Evolutionary conservation across 2,329 filamentous ascomycete species (phyloP).

Genomic region (Neonectria neomacrospora): DNA sequence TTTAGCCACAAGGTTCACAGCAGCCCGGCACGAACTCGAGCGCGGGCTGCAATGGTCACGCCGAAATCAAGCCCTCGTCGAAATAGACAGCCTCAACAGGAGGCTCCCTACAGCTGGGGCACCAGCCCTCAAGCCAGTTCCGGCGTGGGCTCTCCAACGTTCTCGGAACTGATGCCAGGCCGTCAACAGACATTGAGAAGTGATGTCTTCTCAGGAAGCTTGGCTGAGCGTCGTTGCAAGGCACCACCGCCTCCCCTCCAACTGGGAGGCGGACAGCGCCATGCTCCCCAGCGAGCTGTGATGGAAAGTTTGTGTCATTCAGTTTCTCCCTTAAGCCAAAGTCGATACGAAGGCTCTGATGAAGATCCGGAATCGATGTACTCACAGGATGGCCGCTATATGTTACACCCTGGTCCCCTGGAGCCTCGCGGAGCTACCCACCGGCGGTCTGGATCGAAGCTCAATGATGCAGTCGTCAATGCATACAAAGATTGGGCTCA

Average conservation of each 20-base stretch:
- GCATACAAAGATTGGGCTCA: slow-evolving; percentile 45
- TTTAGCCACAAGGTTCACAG: slow-evolving; percentile 48
- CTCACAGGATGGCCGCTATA: slow-evolving; percentile 33
- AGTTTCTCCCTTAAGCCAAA: slow-evolving; percentile 45
- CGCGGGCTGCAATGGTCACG: slow-evolving; percentile 31
- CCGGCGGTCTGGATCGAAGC: slow-evolving; percentile 33
- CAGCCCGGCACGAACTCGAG: slow-evolving; percentile 40
- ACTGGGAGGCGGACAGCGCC: slow-evolving; percentile 28
- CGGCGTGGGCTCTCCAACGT: slow-evolving; percentile 40
- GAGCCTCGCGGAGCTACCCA: slow-evolving; percentile 29
- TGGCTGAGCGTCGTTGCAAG: slow-evolving; percentile 48
- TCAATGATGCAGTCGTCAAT: slow-evolving; percentile 35
- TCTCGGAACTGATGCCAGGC: slow-evolving; percentile 49
- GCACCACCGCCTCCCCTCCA: slow-evolving; percentile 43
- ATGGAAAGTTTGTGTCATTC: slow-evolving; percentile 36
- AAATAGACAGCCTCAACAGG: slow-evolving; percentile 23
- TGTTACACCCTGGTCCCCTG: slow-evolving; percentile 37
- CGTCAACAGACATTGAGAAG: slow-evolving; percentile 25
- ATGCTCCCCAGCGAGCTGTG: slow-evolving; percentile 26
- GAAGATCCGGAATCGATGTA: slow-evolving; percentile 41
- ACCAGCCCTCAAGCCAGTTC: slow-evolving; percentile 24
- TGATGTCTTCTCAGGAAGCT: slow-evolving; percentile 33
- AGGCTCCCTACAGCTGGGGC: slow-evolving; percentile 20
- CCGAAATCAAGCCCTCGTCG: slow-evolving; percentile 37
- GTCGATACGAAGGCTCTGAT: slow-evolving; percentile 24